phyloP scores from a whole-genome alignment of 192 early-diverging fungal genomes.

The Mortierella alpina region DNA sequence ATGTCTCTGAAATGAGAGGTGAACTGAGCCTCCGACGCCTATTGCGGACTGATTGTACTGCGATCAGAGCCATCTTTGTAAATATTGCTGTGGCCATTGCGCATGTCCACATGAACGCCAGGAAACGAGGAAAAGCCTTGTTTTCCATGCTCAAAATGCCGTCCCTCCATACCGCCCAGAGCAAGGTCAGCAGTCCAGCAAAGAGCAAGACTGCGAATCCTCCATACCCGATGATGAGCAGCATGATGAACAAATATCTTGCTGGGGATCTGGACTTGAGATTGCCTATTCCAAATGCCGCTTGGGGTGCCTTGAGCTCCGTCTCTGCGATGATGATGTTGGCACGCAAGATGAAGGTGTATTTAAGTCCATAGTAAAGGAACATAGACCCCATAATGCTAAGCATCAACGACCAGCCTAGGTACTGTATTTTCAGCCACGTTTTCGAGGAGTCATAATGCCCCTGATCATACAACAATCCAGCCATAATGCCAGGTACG shows the following conservation, averaged over 20 bases:
- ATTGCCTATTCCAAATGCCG: slow-evolving; percentile 46
- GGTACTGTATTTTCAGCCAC: slow-evolving; percentile 33
- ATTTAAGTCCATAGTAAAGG: slow-evolving; percentile 53
- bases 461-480: slow-evolving; percentile 22
- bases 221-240: slow-evolving; percentile 49
- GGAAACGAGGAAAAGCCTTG: slow-evolving; percentile 15
- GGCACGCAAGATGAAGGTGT: slow-evolving; percentile 48
- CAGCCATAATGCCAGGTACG: slow-evolving; percentile 30
- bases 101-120: slow-evolving; percentile 46
- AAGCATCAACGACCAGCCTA: slow-evolving; percentile 48
- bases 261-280: slow-evolving; percentile 43
- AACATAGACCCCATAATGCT: slow-evolving; percentile 39
- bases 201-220: slow-evolving; percentile 35
- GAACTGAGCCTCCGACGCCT: slow-evolving; percentile 27
- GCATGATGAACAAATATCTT: slow-evolving; percentile 42
- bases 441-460: slow-evolving; percentile 13
- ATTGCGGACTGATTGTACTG: slow-evolving; percentile 35
- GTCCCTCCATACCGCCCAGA: slow-evolving; percentile 36
- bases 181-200: slow-evolving; percentile 30
- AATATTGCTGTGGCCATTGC: slow-evolving; percentile 36
- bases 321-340: slow-evolving; percentile 52
- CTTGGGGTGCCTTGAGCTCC: slow-evolving; percentile 41
- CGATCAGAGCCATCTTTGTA: slow-evolving; percentile 22
- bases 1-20: slow-evolving; percentile 23
- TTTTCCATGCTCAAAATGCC: slow-evolving; percentile 24